phyloP scores from a whole-genome alignment of 2,329 filamentous ascomycete species.

The Diplodia sapinea region DNA sequence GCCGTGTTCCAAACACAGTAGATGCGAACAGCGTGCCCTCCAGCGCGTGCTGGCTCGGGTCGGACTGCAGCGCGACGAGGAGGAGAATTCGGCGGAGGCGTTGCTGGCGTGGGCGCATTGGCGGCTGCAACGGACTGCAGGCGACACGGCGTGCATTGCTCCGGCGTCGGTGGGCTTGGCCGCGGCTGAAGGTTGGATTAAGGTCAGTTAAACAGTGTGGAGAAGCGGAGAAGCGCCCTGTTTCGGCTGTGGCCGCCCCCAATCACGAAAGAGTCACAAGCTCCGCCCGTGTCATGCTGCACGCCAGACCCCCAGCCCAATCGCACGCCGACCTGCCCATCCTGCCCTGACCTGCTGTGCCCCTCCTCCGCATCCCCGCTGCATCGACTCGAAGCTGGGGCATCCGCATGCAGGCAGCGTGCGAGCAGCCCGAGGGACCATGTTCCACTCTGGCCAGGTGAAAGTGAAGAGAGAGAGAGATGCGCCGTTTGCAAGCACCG shows the following conservation, averaged over 20 bases:
- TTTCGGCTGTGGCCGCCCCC: slow-evolving; percentile 8
- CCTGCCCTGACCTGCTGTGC: background rate
- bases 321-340: background rate
- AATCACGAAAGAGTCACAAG: slow-evolving; percentile 1
- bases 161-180: slow-evolving; percentile 12
- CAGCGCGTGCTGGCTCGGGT: background rate
- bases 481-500: background rate
- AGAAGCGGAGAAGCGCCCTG: slow-evolving; percentile 20
- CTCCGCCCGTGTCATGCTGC: slow-evolving; percentile 16
- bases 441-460: background rate
- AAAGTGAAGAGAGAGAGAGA: background rate
- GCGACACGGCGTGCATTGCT: slow-evolving; percentile 21
- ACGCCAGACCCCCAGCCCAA: slow-evolving; percentile 1
- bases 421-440: background rate
- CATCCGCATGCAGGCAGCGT: background rate
- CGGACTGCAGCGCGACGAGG: background rate
- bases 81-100: slow-evolving; percentile 18
- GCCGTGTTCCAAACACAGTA: background rate
- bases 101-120: background rate
- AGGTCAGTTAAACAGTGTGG: slow-evolving; percentile 16
- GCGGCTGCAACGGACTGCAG: background rate
- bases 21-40: too few species aligned
- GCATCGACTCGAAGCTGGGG: background rate
- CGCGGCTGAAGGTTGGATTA: slow-evolving; percentile 22
- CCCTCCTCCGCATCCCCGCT: slow-evolving; percentile 19